A percentile compares a stretch with the other conserved stretches of the same genome.
These are phyloP conservation scores for Aureobasidium sp. DNA, from an alignment of 2,329 filamentous ascomycete species.

Conservation along the genomic window DNA sequence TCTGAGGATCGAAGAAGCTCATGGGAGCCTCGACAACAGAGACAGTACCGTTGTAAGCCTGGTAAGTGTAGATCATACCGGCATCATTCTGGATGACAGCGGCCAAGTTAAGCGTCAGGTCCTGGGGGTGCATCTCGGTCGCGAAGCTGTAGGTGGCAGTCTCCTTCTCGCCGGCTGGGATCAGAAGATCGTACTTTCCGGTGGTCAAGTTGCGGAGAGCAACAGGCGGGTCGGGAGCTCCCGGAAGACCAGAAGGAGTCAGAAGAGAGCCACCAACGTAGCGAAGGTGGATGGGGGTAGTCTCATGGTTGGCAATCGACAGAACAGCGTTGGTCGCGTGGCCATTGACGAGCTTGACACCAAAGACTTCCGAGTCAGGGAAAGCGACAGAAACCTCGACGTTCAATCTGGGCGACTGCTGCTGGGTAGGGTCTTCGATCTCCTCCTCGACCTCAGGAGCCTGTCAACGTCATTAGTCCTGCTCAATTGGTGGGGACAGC, in stretches of 20 bases:
- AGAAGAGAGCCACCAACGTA: slow-evolving; percentile 70
- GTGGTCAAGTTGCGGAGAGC: slow-evolving; percentile 81
- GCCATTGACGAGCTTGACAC: slow-evolving; percentile 92
- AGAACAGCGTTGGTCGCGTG: slow-evolving; percentile 75
- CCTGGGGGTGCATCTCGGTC: slow-evolving; percentile 88
- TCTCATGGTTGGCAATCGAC: slow-evolving; percentile 78
- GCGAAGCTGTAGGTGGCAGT: slow-evolving; percentile 76
- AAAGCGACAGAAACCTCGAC: slow-evolving; percentile 53
- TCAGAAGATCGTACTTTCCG: slow-evolving; percentile 63
- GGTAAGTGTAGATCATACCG: slow-evolving; percentile 66
- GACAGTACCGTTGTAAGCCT: slow-evolving; percentile 75
- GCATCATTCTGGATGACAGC: slow-evolving; percentile 64
- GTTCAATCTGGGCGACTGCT: slow-evolving; percentile 46
- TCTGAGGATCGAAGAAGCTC: slow-evolving; percentile 89
- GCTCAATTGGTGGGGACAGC: not conserved
- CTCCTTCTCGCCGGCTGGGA: slow-evolving; percentile 69
- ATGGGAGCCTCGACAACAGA: slow-evolving; percentile 84
- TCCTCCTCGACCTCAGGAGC: slow-evolving; percentile 50
- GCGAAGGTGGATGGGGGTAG: slow-evolving; percentile 63
- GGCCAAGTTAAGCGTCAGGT: slow-evolving; percentile 69
- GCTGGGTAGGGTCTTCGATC: slow-evolving; percentile 38
- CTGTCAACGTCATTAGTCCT: slow-evolving; percentile 3
- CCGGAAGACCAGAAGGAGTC: slow-evolving; percentile 47
- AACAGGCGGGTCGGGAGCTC: slow-evolving; percentile 44
- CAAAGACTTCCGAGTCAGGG: slow-evolving; percentile 72